Evolutionary conservation across 495 filamentous ascomycete species (phyloP), one percentile per base, ranked within the genome.

Genomic region (Penicillium bialowiezense): DNA sequence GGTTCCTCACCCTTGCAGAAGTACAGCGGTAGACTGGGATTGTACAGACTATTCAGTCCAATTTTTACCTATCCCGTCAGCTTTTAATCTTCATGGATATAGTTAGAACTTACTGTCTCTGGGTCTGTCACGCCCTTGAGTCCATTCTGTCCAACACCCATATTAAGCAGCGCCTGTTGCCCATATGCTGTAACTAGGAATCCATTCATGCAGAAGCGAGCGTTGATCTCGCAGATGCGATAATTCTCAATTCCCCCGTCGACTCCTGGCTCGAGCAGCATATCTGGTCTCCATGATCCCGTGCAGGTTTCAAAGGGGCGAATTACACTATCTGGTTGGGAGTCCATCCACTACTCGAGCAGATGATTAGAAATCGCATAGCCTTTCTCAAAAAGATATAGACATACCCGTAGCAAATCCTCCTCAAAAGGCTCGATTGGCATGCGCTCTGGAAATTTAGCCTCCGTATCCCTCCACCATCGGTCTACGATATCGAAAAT

Each of bases 201-300:
- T 24, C 37, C 37, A 40, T 40, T 40, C 12, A 24, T 24, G 7
- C 55, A 31, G 8, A 68, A 67, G n/a, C 71, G 59, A 7, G 54
- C 60, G 39, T 74, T 74, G 26, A 74, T 71, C 49, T 74, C 71
- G 28, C 70, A 73, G n/a, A 71, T 58, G 13, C 35, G 41, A 21
- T 4, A 64, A 50, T 21, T 15, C 41, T 7, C 50, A 46, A 5
- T 29, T 42, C 12, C 39, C 9, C 28, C 48, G 37, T 0, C 23
- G 8, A 32, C 37, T 4, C 59, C 54, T 3, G 70, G 12, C 15
- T 9, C 17, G 37, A 40, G 51, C 17, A 73, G 40, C 33, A 71
- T 58, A 48, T 73, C 70, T 26, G 69, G 64, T 42, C 70, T 50
- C 46, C 61, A 67, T 35, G 55, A 52, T 1, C 70, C 67, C 2